Percentiles rank a stretch among this genome's conserved stretches.
These are phyloP conservation scores for Didymella exigua DNA, from an alignment of 2,329 filamentous ascomycete species.

Conservation along the genomic window DNA sequence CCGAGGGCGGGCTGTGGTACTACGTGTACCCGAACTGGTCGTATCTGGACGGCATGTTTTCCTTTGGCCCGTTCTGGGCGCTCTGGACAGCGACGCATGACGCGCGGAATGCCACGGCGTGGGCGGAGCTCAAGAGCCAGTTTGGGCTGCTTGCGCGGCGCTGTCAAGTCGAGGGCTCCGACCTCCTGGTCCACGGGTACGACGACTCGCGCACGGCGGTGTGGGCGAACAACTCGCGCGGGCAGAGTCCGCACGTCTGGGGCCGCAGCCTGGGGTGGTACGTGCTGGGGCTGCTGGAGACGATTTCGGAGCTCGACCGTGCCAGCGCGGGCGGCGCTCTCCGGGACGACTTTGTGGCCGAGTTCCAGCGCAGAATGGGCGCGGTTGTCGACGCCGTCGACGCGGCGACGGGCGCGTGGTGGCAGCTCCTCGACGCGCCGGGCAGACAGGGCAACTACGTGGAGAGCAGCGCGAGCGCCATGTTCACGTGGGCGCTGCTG, in stretches of 20 bases:
- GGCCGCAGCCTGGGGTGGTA: slow-evolving; percentile 62
- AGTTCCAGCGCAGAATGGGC: neutral
- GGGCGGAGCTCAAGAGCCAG: slow-evolving; percentile 24
- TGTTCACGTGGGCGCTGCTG: slow-evolving; percentile 62
- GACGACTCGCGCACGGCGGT: slow-evolving; percentile 56
- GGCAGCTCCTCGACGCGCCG: slow-evolving; percentile 61
- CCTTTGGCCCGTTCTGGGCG: slow-evolving; percentile 53
- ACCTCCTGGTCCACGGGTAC: slow-evolving; percentile 62
- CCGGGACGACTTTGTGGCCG: neutral
- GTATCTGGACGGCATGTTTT: slow-evolving; percentile 62
- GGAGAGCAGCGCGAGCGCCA: slow-evolving; percentile 64
- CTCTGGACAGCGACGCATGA: slow-evolving; percentile 25
- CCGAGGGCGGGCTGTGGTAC: slow-evolving; percentile 44
- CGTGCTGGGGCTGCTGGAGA: slow-evolving; percentile 58
- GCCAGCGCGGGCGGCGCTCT: too few relatives aligned
- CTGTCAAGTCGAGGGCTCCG: too few relatives aligned
- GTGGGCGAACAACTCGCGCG: slow-evolving; percentile 59
- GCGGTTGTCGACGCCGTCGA: slow-evolving; percentile 26
- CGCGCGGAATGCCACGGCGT: slow-evolving; percentile 6
- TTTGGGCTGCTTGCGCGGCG: slow-evolving; percentile 52
- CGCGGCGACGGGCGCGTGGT: slow-evolving; percentile 56
- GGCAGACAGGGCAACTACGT: slow-evolving; percentile 62
- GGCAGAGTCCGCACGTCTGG: slow-evolving; percentile 61
- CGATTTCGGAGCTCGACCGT: slow-evolving; percentile 51
- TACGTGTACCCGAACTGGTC: slow-evolving; percentile 58